A percentile compares a stretch with the other conserved stretches of the same genome.
These are phyloP conservation scores for Drosera spatulata DNA, from an alignment of 179 eudicot species.

Conservation along the genomic window DNA sequence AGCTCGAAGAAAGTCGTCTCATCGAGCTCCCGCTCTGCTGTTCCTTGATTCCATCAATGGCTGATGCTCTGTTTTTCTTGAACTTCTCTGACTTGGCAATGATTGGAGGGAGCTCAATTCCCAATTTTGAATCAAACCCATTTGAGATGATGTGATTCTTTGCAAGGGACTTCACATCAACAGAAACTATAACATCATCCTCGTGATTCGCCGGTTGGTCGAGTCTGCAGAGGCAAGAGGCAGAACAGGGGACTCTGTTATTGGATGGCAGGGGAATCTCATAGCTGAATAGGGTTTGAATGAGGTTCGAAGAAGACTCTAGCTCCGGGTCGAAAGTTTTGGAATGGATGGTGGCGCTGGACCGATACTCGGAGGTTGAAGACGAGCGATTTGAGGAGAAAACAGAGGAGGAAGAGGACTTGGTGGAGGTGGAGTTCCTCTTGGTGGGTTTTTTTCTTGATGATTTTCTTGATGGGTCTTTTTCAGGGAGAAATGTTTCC, in stretches of 20 bases:
- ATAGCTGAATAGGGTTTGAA: not conserved
- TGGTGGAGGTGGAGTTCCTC: slow-evolving; percentile 6
- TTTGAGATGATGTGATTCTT: not conserved
- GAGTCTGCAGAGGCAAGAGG: not conserved
- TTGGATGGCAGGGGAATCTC: not conserved
- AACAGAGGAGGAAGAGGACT: not conserved
- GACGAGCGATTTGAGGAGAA: not conserved
- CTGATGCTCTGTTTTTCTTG: not conserved
- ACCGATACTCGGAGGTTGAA: not conserved
- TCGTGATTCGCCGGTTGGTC: not conserved
- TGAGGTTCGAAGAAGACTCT: not conserved
- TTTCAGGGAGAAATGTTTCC: not conserved
- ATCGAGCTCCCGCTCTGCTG: not conserved
- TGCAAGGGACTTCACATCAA: slow-evolving; percentile 2
- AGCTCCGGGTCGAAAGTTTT: too few relatives aligned
- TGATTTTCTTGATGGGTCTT: slow-evolving; percentile 11
- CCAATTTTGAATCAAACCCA: not conserved
- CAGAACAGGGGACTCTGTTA: not conserved
- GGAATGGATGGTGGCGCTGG: not conserved
- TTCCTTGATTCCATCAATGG: not conserved
- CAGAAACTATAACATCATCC: slow-evolving; percentile 1
- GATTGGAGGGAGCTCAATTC: slow-evolving; percentile 5
- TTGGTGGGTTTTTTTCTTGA: slow-evolving; percentile 3
- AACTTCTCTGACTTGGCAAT: slow-evolving; percentile 1
- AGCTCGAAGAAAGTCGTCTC: not conserved